These are phyloP conservation scores for Cercospora citrullina DNA, from an alignment of 2,329 filamentous ascomycete species.

Conservation along the genomic window DNA sequence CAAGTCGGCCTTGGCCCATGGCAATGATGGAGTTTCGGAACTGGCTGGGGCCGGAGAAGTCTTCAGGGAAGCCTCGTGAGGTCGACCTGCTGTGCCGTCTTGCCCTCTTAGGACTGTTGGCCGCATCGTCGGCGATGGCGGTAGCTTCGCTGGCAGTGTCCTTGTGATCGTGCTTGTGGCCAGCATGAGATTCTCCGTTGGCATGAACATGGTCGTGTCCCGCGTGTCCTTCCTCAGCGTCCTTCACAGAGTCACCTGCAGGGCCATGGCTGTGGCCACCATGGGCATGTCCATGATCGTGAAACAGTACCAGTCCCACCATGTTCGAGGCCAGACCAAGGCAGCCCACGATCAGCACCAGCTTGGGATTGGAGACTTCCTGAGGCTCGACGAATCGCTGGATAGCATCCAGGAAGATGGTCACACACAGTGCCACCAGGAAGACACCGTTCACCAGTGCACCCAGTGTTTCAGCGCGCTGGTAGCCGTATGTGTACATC, in stretches of 20 bases:
- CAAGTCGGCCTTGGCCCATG: constrained; percentile 61
- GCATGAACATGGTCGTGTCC: constrained; percentile 45
- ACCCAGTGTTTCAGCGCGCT: constrained; percentile 93
- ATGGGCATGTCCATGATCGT: constrained; percentile 86
- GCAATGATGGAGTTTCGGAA: constrained; percentile 92
- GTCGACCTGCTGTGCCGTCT: constrained; percentile 64
- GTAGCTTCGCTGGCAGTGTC: constrained; percentile 53
- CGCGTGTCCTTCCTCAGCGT: constrained; percentile 56
- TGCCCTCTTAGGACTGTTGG: constrained; percentile 20
- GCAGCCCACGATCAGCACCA: constrained; percentile 87
- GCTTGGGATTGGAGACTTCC: constrained; percentile 76
- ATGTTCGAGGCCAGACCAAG: constrained; percentile 86
- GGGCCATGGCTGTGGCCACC: constrained; percentile 58
- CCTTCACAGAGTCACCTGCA: constrained; percentile 42
- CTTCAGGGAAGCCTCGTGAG: constrained; percentile 56
- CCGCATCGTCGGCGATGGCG: constrained; percentile 28
- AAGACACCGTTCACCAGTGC: constrained; percentile 98
- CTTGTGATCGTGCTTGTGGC: constrained; percentile 65
- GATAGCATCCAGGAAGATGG: constrained; percentile 93
- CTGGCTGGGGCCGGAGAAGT: constrained; percentile 80
- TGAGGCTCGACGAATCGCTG: constrained; percentile 90
- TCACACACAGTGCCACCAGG: constrained; percentile 90
- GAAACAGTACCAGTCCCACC: constrained; percentile 83
- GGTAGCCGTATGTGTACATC: constrained; percentile 95
- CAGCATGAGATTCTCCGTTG: constrained; percentile 47